These are phyloP conservation scores for Paraconiothyrium sp. DNA, from an alignment of 2,329 filamentous ascomycete genomes.

Conservation along the genomic window DNA sequence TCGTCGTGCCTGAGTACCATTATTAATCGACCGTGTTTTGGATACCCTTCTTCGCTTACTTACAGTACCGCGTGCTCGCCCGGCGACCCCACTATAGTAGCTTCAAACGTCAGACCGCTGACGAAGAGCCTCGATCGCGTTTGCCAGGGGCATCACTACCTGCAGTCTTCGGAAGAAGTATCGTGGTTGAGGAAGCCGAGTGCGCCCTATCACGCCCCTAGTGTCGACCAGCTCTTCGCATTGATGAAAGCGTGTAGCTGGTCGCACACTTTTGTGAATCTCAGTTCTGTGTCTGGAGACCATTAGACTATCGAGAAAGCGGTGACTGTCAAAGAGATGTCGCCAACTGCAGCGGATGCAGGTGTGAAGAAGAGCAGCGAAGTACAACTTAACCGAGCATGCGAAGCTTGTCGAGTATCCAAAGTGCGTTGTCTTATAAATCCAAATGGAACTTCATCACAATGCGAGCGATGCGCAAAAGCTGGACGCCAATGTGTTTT, in stretches of 20 bases:
- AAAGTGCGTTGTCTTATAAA: slow-evolving; percentile 48
- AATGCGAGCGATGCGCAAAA: slow-evolving; percentile 49
- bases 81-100: background rate
- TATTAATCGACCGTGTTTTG: background rate
- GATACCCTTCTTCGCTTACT: background rate
- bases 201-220: background rate
- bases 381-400: slow-evolving; percentile 46
- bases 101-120: background rate
- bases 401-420: slow-evolving; percentile 47
- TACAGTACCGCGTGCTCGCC: background rate
- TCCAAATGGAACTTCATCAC: slow-evolving; percentile 34
- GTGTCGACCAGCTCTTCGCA: slow-evolving; percentile 6
- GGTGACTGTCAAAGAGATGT: slow-evolving; percentile 18
- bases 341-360: slow-evolving; percentile 14
- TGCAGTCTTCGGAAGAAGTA: background rate
- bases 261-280: background rate
- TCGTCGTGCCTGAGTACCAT: background rate
- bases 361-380: slow-evolving; percentile 34
- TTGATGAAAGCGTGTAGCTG: slow-evolving; percentile 11
- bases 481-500: slow-evolving; percentile 45
- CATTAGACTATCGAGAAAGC: background rate
- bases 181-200: background rate
- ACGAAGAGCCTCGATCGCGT: background rate
- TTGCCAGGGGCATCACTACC: background rate
- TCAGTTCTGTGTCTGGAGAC: background rate